Evolutionary conservation across 73 alveolate species (phyloP).

Genomic region (Paramecium sexaurelia): DNA sequence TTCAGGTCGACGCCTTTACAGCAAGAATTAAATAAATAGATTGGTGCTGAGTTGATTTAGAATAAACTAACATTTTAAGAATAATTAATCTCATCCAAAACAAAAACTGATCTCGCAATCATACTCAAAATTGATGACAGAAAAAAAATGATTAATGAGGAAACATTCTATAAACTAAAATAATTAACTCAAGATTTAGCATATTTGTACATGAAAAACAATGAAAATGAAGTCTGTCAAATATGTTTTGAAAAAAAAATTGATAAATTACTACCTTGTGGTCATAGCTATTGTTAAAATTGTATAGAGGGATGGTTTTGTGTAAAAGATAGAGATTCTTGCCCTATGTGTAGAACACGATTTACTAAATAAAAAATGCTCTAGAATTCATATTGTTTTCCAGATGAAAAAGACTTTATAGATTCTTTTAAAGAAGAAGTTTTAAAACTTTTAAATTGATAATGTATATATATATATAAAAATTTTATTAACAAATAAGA

Average conservation of each 20-base stretch:
- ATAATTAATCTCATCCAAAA: not conserved
- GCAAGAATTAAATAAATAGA: not conserved
- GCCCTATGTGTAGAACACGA: constrained; percentile 49
- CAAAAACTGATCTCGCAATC: not conserved
- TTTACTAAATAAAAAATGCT: constrained; percentile 25
- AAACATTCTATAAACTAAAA: not conserved
- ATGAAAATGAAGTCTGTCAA: not conserved
- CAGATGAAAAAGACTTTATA: not conserved
- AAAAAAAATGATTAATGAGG: not conserved
- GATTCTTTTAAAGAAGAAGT: not conserved
- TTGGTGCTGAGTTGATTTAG: not conserved
- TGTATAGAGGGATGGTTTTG: constrained; percentile 29
- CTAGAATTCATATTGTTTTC: not conserved
- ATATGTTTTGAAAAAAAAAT: constrained; percentile 31
- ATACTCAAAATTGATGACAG: not conserved
- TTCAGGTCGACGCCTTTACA: not conserved
- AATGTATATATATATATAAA: not conserved
- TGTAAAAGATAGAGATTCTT: constrained; percentile 14
- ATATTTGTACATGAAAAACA: not conserved
- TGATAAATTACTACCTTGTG: not conserved
- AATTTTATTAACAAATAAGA: too few relatives aligned
- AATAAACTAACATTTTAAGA: not conserved
- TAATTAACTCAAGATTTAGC: constrained; percentile 1
- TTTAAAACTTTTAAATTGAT: not conserved
- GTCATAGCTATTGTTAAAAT: constrained; percentile 33